Evolutionary conservation across 1,284 basidiomycete genomes (phyloP).

Genomic region (Omphalotus olearius): DNA sequence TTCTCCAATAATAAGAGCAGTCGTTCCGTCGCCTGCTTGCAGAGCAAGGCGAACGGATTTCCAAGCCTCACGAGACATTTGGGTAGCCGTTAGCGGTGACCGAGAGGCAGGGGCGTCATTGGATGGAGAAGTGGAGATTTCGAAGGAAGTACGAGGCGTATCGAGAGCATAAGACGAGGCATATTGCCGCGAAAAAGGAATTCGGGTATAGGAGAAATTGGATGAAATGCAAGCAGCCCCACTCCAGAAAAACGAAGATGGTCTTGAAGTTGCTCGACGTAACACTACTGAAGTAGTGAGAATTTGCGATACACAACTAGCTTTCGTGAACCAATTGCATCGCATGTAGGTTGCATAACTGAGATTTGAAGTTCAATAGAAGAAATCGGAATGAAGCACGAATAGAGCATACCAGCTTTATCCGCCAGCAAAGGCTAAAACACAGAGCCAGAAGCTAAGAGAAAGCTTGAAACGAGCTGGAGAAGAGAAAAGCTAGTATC

Average conservation of each 20-base stretch:
- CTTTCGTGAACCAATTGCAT: constrained; percentile 16
- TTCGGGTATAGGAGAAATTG: too few relatives aligned
- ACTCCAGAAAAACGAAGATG: too few relatives aligned
- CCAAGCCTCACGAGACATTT: constrained; percentile 48
- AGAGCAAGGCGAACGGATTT: constrained; percentile 48
- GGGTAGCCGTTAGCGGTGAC: constrained; percentile 29
- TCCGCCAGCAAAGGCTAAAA: background rate
- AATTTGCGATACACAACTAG: constrained; percentile 10
- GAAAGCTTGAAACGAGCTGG: too few relatives aligned
- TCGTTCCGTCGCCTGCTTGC: constrained; percentile 28
- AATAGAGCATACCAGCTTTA: background rate
- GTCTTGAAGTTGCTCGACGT: too few relatives aligned
- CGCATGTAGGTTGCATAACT: constrained; percentile 16
- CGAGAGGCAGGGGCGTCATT: background rate
- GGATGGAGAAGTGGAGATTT: background rate
- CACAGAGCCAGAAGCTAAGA: background rate
- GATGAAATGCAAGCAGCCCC: too few relatives aligned
- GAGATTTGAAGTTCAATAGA: background rate
- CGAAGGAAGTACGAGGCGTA: background rate
- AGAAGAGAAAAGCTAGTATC: too few relatives aligned
- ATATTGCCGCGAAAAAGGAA: background rate
- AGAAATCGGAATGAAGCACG: background rate
- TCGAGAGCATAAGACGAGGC: background rate
- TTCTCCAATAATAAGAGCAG: constrained; percentile 10
- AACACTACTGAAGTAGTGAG: background rate